Conservation (phyloP, 495 filamentous ascomycete genomes). For the Podospora australis region DNA sequence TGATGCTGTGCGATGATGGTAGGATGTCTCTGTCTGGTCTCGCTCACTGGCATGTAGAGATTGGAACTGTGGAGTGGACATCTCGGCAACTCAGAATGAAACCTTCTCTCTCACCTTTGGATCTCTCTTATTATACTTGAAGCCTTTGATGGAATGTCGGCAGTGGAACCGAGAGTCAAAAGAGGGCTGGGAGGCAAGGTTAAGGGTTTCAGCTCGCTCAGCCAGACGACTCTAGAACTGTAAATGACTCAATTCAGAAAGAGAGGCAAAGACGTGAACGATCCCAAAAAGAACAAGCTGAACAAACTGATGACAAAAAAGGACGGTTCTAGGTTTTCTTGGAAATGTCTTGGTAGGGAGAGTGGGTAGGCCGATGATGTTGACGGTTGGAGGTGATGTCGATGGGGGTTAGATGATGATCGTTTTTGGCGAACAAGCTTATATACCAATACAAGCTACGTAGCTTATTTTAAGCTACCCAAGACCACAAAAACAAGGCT, state of each 20-base stretch:
- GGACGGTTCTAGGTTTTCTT: background rate
- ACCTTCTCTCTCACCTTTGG: too few relatives aligned
- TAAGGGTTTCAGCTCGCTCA: background rate
- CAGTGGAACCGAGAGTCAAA: slow-evolving; percentile 1
- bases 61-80: background rate
- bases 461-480: too few relatives aligned
- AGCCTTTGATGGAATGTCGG: background rate
- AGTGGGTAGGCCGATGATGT: too few relatives aligned
- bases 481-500: background rate
- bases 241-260: background rate
- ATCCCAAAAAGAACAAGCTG: too few relatives aligned
- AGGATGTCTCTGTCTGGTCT: too few relatives aligned
- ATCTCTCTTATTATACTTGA: too few relatives aligned
- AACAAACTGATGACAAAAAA: background rate
- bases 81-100: too few relatives aligned
- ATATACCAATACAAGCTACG: too few relatives aligned
- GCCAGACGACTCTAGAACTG: slow-evolving; percentile 1
- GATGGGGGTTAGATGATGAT: background rate
- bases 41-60: background rate
- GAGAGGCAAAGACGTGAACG: background rate
- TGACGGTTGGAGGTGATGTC: background rate
- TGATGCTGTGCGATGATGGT: too few relatives aligned
- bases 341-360: background rate
- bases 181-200: background rate
- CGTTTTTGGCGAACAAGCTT: too few relatives aligned